Evolutionary conservation across 164 flowering plant species (phyloP).

Genomic region (Liquidambar formosana): DNA sequence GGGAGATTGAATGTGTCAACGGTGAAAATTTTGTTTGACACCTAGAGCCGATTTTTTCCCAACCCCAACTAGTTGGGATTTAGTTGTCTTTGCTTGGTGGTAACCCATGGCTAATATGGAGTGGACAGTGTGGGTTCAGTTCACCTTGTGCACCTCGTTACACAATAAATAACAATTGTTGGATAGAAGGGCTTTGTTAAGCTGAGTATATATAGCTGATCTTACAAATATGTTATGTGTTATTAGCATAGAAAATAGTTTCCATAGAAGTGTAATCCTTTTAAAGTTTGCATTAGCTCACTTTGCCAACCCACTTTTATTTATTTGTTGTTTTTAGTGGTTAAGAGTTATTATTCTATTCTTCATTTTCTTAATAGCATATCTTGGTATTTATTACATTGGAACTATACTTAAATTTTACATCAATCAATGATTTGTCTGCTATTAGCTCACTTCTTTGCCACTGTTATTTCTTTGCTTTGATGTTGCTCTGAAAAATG

Average conservation of each 20-base stretch:
- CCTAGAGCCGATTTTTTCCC: too few species aligned
- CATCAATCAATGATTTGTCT: not conserved
- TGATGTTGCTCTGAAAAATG: not conserved
- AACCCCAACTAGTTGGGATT: too few species aligned
- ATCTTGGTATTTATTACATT: not conserved
- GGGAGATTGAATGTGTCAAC: too few species aligned
- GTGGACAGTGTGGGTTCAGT: too few species aligned
- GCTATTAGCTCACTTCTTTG: not conserved
- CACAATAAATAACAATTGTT: too few species aligned
- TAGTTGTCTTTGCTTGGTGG: too few species aligned
- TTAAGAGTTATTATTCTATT: not conserved
- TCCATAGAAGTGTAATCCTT: not conserved
- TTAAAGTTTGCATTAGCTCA: not conserved
- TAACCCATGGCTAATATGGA: too few species aligned
- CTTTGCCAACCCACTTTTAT: not conserved
- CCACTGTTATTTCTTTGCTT: not conserved
- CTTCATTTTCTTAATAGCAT: not conserved
- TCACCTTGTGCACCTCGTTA: too few species aligned
- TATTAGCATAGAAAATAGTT: not conserved
- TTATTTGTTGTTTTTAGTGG: not conserved
- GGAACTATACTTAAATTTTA: not conserved
- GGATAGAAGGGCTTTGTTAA: not conserved
- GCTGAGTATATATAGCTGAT: not conserved
- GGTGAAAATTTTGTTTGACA: too few species aligned
- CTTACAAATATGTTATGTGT: not conserved